These are phyloP conservation scores for Nyctanthes arbortristis DNA, from an alignment of 257 asterid species.

Conservation along the genomic window DNA sequence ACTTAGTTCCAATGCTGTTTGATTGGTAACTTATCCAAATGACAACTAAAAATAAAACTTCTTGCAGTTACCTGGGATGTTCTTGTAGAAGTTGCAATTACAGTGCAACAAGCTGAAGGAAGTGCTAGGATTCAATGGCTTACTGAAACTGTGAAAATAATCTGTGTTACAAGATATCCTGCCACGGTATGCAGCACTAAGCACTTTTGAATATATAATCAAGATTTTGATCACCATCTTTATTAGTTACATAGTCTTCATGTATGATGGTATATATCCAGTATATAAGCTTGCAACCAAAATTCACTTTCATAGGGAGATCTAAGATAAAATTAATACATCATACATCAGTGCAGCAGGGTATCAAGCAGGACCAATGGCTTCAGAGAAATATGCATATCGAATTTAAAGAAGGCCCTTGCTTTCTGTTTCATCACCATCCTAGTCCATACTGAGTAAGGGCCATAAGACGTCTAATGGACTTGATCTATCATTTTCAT, in stretches of 20 bases:
- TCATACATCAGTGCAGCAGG: too few relatives aligned
- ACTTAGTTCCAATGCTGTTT: slow-evolving; percentile 12
- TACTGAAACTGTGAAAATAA: slow-evolving; percentile 69
- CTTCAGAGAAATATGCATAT: background rate
- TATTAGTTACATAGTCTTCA: background rate
- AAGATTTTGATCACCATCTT: background rate
- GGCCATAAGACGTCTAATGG: background rate
- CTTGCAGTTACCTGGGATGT: slow-evolving; percentile 76
- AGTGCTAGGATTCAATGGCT: slow-evolving; percentile 81
- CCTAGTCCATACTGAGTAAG: background rate
- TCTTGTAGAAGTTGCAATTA: slow-evolving; percentile 61
- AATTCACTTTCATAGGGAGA: background rate
- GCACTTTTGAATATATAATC: too few relatives aligned
- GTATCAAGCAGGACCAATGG: background rate
- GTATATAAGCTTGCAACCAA: background rate
- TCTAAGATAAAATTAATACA: too few relatives aligned
- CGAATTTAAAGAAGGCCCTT: background rate
- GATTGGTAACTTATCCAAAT: slow-evolving; percentile 2
- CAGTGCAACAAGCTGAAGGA: slow-evolving; percentile 64
- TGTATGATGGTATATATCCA: too few relatives aligned
- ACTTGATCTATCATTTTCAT: background rate
- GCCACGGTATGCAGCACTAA: slow-evolving; percentile 70
- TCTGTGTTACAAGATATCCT: slow-evolving; percentile 78
- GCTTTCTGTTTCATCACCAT: background rate
- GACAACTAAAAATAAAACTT: background rate